Base-by-base conservation (phyloP, 805 yeast genomes). In the Saccharomycopsis fermentans region DNA sequence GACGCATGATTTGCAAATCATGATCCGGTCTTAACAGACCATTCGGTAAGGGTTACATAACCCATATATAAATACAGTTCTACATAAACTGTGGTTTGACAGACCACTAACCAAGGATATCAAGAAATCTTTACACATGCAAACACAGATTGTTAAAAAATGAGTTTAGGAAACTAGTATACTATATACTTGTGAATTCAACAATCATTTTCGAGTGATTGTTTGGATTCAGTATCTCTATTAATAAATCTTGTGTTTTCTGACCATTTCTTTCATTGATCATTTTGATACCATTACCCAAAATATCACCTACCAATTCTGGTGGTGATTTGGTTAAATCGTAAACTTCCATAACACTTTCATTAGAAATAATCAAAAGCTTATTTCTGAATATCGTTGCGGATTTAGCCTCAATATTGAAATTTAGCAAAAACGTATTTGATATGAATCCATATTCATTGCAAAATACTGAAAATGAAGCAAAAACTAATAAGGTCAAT, bases 401-500 rank as follows among this genome's bases (percentile, higher is more conserved):
- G 12, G 37, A 26, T 3, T 4, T 14, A n/a, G 58, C 54, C 14
- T 40, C 54, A 39, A 58, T 36, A 36, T 61, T 61, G 50, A 58
- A 58, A 36, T 61, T 61, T 14, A 61, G n/a, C 12, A 54, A 11
- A 19, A 39, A 53, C 19, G 48, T 35, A 21, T 36, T 52, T n/a
- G 63, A 56, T 21, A 61, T 40, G 21, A 59, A 61, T 8, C 63
- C 63, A n/a, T 59, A 27, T 19, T 61, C 63, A 47, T 61, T 61
- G 21, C 61, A 61, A 29, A 61, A 61, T 3, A 51, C 57, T 6
- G 63, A 62, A 54, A 61, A 61, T 2, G 59, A 54, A 12, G 39
- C 36, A 35, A 61, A 61, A 26, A 61, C 59, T 24, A 58, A 35
- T 26, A 61, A 54, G 1, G 56, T 56, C 40, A 58, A 59, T 21